phyloP scores from a whole-genome alignment of 225 moss, liverwort and hornwort species.

The Pseudisothecium myosuroides region DNA sequence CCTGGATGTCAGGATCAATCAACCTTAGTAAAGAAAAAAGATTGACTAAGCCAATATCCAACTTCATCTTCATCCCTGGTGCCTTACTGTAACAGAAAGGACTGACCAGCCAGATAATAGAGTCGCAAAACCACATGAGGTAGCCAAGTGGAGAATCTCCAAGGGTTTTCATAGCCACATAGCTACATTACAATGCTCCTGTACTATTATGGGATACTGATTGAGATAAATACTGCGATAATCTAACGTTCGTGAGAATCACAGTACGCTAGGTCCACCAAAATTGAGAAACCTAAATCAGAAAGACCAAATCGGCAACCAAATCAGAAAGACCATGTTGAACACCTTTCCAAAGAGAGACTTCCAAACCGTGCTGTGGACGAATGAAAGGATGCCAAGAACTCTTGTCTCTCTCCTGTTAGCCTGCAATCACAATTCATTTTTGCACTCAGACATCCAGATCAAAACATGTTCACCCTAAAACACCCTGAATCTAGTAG shows the following conservation, averaged over 20 bases:
- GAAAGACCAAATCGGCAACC: neutral
- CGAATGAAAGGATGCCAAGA: slow-evolving; percentile 83
- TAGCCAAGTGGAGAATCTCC: neutral
- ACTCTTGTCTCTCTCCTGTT: slow-evolving; percentile 86
- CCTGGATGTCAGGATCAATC: slow-evolving; percentile 14
- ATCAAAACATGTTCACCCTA: neutral
- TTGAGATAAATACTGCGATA: neutral
- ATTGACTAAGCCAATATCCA: neutral
- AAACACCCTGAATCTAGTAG: neutral
- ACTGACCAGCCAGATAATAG: neutral
- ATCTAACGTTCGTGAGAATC: neutral
- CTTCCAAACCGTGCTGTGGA: slow-evolving; percentile 90
- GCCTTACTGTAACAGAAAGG: neutral
- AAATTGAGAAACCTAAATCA: neutral
- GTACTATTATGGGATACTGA: neutral
- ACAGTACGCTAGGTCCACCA: neutral
- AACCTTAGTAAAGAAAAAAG: neutral
- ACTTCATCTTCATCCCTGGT: neutral
- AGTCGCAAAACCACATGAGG: neutral
- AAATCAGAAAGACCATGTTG: neutral
- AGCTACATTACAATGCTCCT: neutral
- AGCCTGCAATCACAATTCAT: slow-evolving; percentile 25
- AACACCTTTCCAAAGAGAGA: slow-evolving; percentile 85
- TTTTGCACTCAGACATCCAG: neutral
- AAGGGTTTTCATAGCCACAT: neutral